Base-by-base conservation (phyloP, 1,139 yeast genomes). In the Hyphopichia buzzinii region DNA sequence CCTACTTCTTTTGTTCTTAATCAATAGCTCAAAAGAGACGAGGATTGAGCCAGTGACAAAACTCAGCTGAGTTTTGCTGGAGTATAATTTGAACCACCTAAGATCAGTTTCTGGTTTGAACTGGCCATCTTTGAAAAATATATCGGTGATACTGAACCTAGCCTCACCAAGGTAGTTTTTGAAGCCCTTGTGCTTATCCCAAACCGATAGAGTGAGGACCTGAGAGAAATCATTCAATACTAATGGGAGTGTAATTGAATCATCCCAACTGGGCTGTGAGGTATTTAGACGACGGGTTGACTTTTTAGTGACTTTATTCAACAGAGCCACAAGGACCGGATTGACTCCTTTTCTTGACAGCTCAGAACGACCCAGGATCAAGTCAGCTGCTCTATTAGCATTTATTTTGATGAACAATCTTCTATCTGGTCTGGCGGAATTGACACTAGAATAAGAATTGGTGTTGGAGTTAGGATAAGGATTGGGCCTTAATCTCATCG, bases 21-120 rank as follows among this genome's bases (percentile, higher is more conserved):
- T 54, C n/a, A 58, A 52, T 33, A 80, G 51, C 36, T 74, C 73
- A 44, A 81, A 74, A 21, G 73, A 68, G n/a, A 79, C 48, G 29
- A 68, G 61, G 4, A 83, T 43, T 0, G 81, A 72, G 0, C 89
- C 89, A 0, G 82, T 74, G 8, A 79, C 77, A 50, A 66, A 78
- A 8, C 74, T 59, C 30, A 72, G 73, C 40, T 72, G 61, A 3
- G 62, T 49, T 30, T 57, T 57, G 16, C 72, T 70, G 2, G 84
- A 77, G 39, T 70, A 68, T 10, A 81, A 55, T 36, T 64, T 61
- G 48, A 65, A 74, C 84, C 84, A 79, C 41, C 65, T 64, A 15
- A 72, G 62, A 1, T 63, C 72, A 3, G 65, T 57, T 33, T 43
- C 49, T 34, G 47, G 42, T 11, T 22, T 34, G 38, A 55, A 57